Percentiles rank a stretch among this genome's conserved stretches.
Evolutionary conservation across 352 stramenopile species (phyloP).

Genomic region (Phytophthora sp.): DNA sequence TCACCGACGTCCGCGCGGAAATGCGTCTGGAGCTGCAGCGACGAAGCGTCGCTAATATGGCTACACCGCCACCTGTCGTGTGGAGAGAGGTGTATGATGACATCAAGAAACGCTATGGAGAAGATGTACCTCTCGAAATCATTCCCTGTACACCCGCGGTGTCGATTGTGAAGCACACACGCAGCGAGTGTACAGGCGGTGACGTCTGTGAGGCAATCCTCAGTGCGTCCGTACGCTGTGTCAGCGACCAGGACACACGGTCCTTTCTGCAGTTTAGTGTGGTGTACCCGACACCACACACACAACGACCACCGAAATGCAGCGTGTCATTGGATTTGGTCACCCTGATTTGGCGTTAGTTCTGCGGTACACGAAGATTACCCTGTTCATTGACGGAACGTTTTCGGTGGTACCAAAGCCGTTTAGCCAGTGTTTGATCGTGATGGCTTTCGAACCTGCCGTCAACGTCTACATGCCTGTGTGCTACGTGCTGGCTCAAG

Average conservation of each 20-base stretch:
- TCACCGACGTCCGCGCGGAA: neutral
- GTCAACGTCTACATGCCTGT: neutral
- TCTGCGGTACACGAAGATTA: neutral
- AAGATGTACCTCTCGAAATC: too few relatives aligned
- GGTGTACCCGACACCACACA: slow-evolving; percentile 2
- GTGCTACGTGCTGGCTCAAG: neutral
- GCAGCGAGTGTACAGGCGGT: neutral
- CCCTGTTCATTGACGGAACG: slow-evolving; percentile 3
- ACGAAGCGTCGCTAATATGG: too few relatives aligned
- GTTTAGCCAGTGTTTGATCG: neutral
- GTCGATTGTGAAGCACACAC: slow-evolving; percentile 4
- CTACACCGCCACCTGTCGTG: too few relatives aligned
- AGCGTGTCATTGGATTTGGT: neutral
- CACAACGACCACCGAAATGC: neutral
- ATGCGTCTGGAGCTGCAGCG: too few relatives aligned
- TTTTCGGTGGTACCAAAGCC: slow-evolving; percentile 4
- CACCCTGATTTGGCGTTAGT: neutral
- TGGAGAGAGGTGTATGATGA: too few relatives aligned
- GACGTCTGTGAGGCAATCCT: slow-evolving; percentile 1
- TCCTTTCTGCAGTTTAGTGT: slow-evolving; percentile 9
- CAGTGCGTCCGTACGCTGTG: neutral
- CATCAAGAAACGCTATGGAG: too few relatives aligned
- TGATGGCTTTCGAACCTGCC: neutral
- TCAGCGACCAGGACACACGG: neutral
- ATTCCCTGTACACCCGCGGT: neutral